Base-by-base conservation (phyloP, 306 rosid genomes). In the Leucaena leucocephala region DNA sequence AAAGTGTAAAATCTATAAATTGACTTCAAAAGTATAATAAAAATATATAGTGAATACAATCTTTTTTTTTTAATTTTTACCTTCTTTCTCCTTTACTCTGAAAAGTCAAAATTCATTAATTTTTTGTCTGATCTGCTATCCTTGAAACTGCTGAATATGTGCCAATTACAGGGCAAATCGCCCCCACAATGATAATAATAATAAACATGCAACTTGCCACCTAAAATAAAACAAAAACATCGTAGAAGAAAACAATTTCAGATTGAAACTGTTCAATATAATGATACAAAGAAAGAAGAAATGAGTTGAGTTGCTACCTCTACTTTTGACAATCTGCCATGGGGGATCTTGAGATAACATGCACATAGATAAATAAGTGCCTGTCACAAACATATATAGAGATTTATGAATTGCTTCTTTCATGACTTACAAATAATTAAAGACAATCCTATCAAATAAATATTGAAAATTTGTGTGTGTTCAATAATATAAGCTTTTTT, bases 181-280 rank as follows among this genome's bases (percentile, higher is more conserved):
- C 2, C 43, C 70, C 92, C 68, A 81, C 82, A 50, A 27, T 27
- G 27, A 27, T 27, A 27, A 71, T 40, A 38, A 85, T 84, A 12
- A 89, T 63, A 68, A 81, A 36, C 78, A 79, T 13, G 81, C 89
- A 89, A 35, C 4, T 70, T 84, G 82, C 77, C 36, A 89, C 74
- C 91, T 90, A 88, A 83, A 79, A 39, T 2, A 11, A 36, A 9
- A 3, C 0, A 5, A 22, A 2, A 71, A 71, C 42, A 38, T 27
- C 27, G 27, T 36, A 36, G 39, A 36, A 36, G 39, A 36, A 36
- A 36, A 11, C 50, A 46, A 0, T 10, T 46, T 46, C 4, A 46
- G 4, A 46, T 1, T 27, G 27, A 46, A 46, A 11, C 50, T 11
- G 15, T 11, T 10, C 11, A 46, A 46, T 46, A 46, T 46, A 46